Conservation (phyloP, 192 early-diverging fungal genomes). For the Bifiguratus adelaidae region DNA sequence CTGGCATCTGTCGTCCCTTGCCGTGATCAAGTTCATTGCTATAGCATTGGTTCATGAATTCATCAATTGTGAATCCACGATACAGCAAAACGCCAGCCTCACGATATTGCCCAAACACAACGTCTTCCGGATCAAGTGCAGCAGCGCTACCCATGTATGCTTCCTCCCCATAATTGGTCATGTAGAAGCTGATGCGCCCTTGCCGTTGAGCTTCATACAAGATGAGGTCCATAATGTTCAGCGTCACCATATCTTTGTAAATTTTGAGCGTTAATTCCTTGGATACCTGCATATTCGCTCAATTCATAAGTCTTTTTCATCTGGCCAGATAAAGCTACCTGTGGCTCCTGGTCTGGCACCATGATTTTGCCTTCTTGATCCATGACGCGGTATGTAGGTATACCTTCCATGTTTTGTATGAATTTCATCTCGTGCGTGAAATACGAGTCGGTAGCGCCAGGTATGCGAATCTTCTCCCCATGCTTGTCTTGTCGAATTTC, state of each 20-base stretch:
- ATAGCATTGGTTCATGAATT: slow-evolving; percentile 97
- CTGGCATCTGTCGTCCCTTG: slow-evolving; percentile 98
- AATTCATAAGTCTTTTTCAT: background rate
- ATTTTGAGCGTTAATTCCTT: slow-evolving; percentile 68
- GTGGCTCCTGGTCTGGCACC: slow-evolving; percentile 53
- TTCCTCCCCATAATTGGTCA: slow-evolving; percentile 99
- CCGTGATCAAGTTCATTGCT: slow-evolving; percentile 79
- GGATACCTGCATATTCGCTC: slow-evolving; percentile 34
- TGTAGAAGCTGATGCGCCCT: slow-evolving; percentile 97
- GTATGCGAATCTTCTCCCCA: slow-evolving; percentile 49
- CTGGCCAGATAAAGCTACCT: slow-evolving; percentile 20
- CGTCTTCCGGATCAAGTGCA: slow-evolving; percentile 74
- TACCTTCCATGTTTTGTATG: slow-evolving; percentile 50
- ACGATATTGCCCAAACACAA: slow-evolving; percentile 97
- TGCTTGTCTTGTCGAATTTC: slow-evolving; percentile 15
- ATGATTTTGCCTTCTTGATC: slow-evolving; percentile 75
- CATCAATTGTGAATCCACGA: slow-evolving; percentile 87
- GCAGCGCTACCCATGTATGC: slow-evolving; percentile 88
- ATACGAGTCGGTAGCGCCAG: slow-evolving; percentile 49
- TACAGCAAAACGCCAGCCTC: slow-evolving; percentile 91
- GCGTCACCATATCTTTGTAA: slow-evolving; percentile 84
- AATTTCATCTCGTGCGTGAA: slow-evolving; percentile 54
- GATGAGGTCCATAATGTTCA: slow-evolving; percentile 90
- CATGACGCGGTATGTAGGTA: slow-evolving; percentile 92
- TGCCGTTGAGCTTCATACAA: slow-evolving; percentile 98